Conservation (phyloP, 2,329 filamentous ascomycete species). For the Pseudogymnoascus sp. region DNA sequence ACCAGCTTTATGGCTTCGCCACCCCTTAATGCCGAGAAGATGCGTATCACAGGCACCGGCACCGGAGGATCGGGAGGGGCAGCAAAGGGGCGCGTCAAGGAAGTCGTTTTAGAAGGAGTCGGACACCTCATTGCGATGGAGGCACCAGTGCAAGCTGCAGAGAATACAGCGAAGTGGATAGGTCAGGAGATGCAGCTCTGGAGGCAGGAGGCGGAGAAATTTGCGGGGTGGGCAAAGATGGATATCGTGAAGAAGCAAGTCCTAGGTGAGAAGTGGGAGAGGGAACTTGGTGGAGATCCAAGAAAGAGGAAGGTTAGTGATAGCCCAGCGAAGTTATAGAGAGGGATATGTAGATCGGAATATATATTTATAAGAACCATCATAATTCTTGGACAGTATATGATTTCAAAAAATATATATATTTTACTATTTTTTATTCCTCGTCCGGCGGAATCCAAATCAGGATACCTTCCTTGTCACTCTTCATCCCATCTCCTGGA, state of each 20-base stretch:
- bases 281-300: constrained; percentile 19
- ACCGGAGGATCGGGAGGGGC: constrained; percentile 60
- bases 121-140: constrained; percentile 87
- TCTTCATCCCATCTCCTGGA: constrained; percentile 65
- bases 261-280: constrained; percentile 47
- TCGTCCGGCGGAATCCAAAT: constrained; percentile 50
- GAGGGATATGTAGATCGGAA: neutral
- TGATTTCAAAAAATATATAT: constrained; percentile 11
- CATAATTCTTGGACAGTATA: constrained; percentile 8
- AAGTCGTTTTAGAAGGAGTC: constrained; percentile 53
- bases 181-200: constrained; percentile 49
- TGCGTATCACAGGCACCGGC: constrained; percentile 56
- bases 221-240: constrained; percentile 37
- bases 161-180: constrained; percentile 50
- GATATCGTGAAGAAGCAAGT: constrained; percentile 44
- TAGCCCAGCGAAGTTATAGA: neutral
- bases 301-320: constrained; percentile 15
- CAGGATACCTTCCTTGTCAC: constrained; percentile 55
- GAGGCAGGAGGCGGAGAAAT: constrained; percentile 49
- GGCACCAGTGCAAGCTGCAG: constrained; percentile 58
- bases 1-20: constrained; percentile 49
- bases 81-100: constrained; percentile 57
- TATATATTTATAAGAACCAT: constrained; percentile 7
- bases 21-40: constrained; percentile 47
- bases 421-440: constrained; percentile 12